phyloP scores from a whole-genome alignment of 2,329 filamentous ascomycete species.

The Helotiales sp. region DNA sequence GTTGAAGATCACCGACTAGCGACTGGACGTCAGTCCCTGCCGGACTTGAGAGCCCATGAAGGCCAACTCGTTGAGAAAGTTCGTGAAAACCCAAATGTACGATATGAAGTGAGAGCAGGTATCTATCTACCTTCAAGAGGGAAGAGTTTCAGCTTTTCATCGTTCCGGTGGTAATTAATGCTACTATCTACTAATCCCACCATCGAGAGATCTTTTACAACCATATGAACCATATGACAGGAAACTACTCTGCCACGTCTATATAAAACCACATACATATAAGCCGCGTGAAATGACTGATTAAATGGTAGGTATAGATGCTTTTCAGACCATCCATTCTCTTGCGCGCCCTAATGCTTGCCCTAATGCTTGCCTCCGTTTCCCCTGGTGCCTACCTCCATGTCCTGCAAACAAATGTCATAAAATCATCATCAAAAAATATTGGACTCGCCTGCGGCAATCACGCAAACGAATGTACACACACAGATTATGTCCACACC shows the following conservation, averaged over 20 bases:
- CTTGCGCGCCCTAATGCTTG: conserved; percentile 2
- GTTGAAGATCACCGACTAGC: conserved; percentile 6
- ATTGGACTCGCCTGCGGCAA: conserved; percentile 12
- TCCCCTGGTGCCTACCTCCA: neutral
- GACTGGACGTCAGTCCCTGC: neutral
- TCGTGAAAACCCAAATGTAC: neutral
- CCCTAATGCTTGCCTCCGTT: neutral
- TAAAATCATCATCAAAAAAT: conserved; percentile 25
- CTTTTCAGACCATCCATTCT: conserved; percentile 7
- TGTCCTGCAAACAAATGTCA: conserved; percentile 5
- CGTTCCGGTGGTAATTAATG: conserved; percentile 22
- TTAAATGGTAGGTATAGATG: conserved; percentile 9
- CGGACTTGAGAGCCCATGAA: neutral
- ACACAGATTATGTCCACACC: neutral
- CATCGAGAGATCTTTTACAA: conserved; percentile 2
- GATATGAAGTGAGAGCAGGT: neutral
- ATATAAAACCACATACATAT: conserved; percentile 14
- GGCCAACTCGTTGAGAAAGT: neutral
- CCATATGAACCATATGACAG: conserved; percentile 16
- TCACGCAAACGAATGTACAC: neutral
- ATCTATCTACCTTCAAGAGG: conserved; percentile 11
- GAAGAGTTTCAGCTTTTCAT: neutral
- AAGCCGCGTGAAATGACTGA: conserved; percentile 15
- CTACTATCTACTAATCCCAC: conserved; percentile 28
- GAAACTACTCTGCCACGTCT: conserved; percentile 31